A percentile compares a stretch with the other conserved stretches of the same genome.
These are phyloP conservation scores for Xylariales sp. DNA, from an alignment of 2,329 filamentous ascomycete genomes.

Conservation along the genomic window DNA sequence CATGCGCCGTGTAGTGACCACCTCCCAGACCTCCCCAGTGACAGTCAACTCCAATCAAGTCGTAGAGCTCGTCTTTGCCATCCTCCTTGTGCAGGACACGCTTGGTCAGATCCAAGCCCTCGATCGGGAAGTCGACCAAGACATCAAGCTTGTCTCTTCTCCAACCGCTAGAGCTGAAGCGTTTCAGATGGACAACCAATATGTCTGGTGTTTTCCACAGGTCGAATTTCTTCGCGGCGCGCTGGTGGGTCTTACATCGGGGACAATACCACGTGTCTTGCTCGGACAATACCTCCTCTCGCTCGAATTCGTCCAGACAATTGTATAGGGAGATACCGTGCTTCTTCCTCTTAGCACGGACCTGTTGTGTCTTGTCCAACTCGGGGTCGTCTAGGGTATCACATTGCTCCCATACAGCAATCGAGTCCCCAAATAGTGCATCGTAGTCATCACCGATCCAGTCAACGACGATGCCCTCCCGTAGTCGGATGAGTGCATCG, in stretches of 20 bases:
- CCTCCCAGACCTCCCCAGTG: conserved; percentile 91
- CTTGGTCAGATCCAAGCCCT: conserved; percentile 75
- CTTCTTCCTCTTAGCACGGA: conserved; percentile 61
- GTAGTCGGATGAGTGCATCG: conserved; percentile 68
- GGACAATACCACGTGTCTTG: conserved; percentile 98
- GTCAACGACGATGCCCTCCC: conserved; percentile 82
- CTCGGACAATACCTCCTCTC: conserved; percentile 87
- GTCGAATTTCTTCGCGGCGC: conserved; percentile 93
- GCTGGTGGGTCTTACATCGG: conserved; percentile 86
- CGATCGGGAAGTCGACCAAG: conserved; percentile 84
- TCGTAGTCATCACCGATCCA: conserved; percentile 72
- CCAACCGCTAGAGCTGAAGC: conserved; percentile 80
- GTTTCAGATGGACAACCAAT: conserved; percentile 89
- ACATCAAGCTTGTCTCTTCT: conserved; percentile 90
- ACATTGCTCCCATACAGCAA: conserved; percentile 50
- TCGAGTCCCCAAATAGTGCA: conserved; percentile 60
- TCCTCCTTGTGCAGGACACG: conserved; percentile 76
- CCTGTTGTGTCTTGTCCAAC: conserved; percentile 58
- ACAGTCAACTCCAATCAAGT: conserved; percentile 92
- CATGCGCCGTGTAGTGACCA: conserved; percentile 93
- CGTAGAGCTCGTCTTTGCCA: conserved; percentile 80
- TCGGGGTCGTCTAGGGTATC: conserved; percentile 57
- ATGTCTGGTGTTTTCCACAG: conserved; percentile 97
- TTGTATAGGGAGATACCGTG: conserved; percentile 81
- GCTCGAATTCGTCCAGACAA: conserved; percentile 91